phyloP scores from a whole-genome alignment of 371 early-diverging fungal genomes.

The Haplosporangium sp. region DNA sequence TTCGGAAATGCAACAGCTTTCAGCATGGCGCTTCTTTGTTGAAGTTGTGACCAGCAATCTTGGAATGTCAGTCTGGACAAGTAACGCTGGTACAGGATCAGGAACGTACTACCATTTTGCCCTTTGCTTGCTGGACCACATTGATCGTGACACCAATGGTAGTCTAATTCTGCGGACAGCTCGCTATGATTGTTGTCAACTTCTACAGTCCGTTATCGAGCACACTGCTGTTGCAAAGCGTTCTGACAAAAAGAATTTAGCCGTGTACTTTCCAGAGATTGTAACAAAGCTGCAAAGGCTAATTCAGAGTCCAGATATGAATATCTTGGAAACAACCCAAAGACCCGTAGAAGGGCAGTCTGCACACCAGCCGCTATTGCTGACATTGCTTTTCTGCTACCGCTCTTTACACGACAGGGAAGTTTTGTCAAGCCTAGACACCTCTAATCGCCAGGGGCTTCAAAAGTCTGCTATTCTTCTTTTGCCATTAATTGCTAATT shows the following conservation, averaged over 20 bases:
- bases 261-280: conserved; percentile 44
- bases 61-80: conserved; percentile 32
- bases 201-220: conserved; percentile 47
- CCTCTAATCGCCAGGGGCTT: conserved; percentile 8
- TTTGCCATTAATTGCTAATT: conserved; percentile 32
- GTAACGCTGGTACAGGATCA: conserved; percentile 14
- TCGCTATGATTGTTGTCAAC: conserved; percentile 39
- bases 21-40: conserved; percentile 55
- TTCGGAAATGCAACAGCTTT: conserved; percentile 43
- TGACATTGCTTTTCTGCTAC: conserved; percentile 46
- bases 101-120: conserved; percentile 42
- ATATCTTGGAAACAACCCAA: conserved; percentile 51
- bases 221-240: conserved; percentile 30
- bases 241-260: conserved; percentile 47
- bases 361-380: conserved; percentile 27
- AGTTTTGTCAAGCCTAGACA: conserved; percentile 35
- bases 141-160: conserved; percentile 60
- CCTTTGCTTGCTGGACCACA: conserved; percentile 47
- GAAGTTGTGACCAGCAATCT: conserved; percentile 33
- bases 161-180: conserved; percentile 50
- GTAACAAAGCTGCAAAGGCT: conserved; percentile 63
- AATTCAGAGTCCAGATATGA: conserved; percentile 59
- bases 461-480: conserved; percentile 37
- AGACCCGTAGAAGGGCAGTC: conserved; percentile 21
- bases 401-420: conserved; percentile 50